Percentiles rank a stretch among this genome's conserved stretches.
Evolutionary conservation across 305 asterid species (phyloP).

Genomic region (Vinca major): DNA sequence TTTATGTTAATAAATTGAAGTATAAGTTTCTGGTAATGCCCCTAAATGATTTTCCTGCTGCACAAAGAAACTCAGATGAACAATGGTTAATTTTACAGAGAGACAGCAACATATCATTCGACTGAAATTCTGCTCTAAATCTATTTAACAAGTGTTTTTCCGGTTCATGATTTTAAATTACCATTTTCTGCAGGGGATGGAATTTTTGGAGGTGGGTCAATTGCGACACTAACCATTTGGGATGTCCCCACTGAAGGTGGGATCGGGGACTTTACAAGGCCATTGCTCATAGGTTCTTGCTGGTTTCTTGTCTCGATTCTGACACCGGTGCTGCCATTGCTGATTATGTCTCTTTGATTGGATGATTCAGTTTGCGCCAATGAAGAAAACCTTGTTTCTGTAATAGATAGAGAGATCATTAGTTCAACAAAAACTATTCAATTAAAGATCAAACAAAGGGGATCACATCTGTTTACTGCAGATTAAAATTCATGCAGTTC

Average conservation of each 20-base stretch:
- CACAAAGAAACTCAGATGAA: constrained; percentile 29
- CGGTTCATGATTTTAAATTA: constrained; percentile 41
- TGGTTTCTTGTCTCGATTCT: constrained; percentile 32
- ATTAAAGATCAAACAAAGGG: neutral
- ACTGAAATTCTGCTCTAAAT: constrained; percentile 28
- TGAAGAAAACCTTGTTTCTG: constrained; percentile 62
- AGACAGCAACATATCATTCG: constrained; percentile 27
- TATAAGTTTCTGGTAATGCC: constrained; percentile 16
- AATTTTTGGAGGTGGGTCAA: constrained; percentile 27
- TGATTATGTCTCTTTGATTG: constrained; percentile 26
- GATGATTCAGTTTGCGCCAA: constrained; percentile 46
- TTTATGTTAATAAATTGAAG: constrained; percentile 13
- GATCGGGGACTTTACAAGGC: constrained; percentile 27
- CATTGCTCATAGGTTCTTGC: constrained; percentile 42
- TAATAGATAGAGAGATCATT: constrained; percentile 5
- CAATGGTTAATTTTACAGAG: constrained; percentile 42
- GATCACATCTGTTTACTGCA: too few relatives aligned
- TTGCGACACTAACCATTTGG: constrained; percentile 27
- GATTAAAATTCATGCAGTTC: too few relatives aligned
- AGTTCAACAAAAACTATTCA: neutral
- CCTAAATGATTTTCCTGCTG: constrained; percentile 27
- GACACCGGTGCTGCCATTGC: constrained; percentile 33
- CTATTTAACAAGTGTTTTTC: constrained; percentile 28
- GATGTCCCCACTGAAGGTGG: constrained; percentile 27
- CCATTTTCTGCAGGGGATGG: constrained; percentile 42